Conservation (phyloP, 2,329 filamentous ascomycete genomes). For the Verticillium nonalfalfae region DNA sequence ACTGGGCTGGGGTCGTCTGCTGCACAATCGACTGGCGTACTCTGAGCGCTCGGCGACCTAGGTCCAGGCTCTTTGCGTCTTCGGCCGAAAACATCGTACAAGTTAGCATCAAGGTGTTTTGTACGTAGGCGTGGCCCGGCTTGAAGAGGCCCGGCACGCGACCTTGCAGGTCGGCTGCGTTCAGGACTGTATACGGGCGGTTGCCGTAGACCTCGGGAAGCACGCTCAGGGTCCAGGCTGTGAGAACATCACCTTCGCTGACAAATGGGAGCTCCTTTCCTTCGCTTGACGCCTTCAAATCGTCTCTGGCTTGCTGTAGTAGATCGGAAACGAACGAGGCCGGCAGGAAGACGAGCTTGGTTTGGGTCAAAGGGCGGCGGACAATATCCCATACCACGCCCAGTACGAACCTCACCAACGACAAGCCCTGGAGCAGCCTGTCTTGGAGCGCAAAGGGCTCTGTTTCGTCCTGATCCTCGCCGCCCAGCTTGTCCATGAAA, state of each 20-base stretch:
- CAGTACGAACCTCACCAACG: slow-evolving; percentile 23
- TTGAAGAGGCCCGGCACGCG: slow-evolving; percentile 14
- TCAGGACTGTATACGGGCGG: slow-evolving; percentile 16
- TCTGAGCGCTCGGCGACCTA: slow-evolving; percentile 20
- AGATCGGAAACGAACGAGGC: slow-evolving; percentile 19
- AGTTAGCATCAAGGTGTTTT: slow-evolving; percentile 17
- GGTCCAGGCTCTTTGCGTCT: slow-evolving; percentile 13
- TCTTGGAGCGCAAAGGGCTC: slow-evolving; percentile 18
- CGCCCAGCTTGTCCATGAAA: slow-evolving; percentile 19
- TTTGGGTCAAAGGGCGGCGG: slow-evolving; percentile 22
- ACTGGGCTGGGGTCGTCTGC: slow-evolving; percentile 25
- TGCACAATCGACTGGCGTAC: slow-evolving; percentile 24
- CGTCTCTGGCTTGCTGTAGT: slow-evolving; percentile 21
- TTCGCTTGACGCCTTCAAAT: slow-evolving; percentile 14
- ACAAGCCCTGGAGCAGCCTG: slow-evolving; percentile 18
- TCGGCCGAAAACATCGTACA: slow-evolving; percentile 16
- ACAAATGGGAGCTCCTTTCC: slow-evolving; percentile 24
- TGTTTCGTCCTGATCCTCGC: slow-evolving; percentile 11
- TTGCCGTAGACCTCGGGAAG: slow-evolving; percentile 8
- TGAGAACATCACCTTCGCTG: slow-evolving; percentile 38
- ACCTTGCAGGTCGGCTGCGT: slow-evolving; percentile 19
- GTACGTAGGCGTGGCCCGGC: slow-evolving; percentile 11
- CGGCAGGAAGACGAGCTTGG: slow-evolving; percentile 32
- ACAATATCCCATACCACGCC: slow-evolving; percentile 25
- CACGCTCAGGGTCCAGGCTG: slow-evolving; percentile 28